These are phyloP conservation scores for Mycena citricolor DNA, from an alignment of 1,284 basidiomycete genomes.

Conservation along the genomic window DNA sequence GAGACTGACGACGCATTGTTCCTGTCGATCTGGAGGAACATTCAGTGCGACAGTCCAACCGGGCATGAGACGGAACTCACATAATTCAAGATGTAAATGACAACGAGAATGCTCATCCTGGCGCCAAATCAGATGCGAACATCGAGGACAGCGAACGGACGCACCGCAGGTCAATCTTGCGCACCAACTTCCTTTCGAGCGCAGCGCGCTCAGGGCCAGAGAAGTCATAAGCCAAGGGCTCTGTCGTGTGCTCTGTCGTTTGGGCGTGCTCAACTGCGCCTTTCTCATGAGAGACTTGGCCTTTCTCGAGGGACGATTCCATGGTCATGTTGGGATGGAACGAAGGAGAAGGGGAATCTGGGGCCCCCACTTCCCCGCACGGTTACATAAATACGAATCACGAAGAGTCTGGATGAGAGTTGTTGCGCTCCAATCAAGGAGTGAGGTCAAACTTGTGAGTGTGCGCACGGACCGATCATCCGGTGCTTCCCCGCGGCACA, in stretches of 20 bases:
- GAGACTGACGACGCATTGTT: slow-evolving; percentile 60
- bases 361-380: too few relatives aligned
- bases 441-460: too few relatives aligned
- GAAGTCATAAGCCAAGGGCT: too few relatives aligned
- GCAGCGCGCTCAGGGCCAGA: slow-evolving; percentile 22
- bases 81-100: slow-evolving; percentile 59
- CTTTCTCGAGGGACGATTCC: slow-evolving; percentile 21
- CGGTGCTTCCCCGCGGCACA: too few relatives aligned
- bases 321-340: too few relatives aligned
- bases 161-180: slow-evolving; percentile 25
- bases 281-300: slow-evolving; percentile 7
- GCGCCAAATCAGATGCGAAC: background rate
- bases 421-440: too few relatives aligned
- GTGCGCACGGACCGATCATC: too few relatives aligned
- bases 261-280: background rate
- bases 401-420: too few relatives aligned
- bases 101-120: slow-evolving; percentile 25
- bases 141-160: background rate
- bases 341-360: too few relatives aligned
- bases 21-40: slow-evolving; percentile 52
- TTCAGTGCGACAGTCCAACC: slow-evolving; percentile 1
- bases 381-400: too few relatives aligned
- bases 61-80: slow-evolving; percentile 28
- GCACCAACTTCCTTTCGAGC: slow-evolving; percentile 27
- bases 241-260: slow-evolving; percentile 2